phyloP scores from a whole-genome alignment of 1,284 basidiomycete species.

The Heterobasidion occidentale region DNA sequence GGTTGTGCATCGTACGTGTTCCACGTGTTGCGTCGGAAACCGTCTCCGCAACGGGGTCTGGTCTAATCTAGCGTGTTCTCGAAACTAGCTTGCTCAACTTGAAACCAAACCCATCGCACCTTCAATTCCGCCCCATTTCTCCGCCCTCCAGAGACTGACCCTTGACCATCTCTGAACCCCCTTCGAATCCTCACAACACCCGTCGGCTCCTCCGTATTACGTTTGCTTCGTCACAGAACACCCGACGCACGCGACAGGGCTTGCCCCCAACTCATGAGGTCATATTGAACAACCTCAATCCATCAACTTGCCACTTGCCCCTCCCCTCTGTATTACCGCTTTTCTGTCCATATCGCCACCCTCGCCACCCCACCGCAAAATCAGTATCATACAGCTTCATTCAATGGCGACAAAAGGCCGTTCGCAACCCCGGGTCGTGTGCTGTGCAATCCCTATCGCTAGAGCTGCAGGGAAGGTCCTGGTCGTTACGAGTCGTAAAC shows the following conservation, averaged over 20 bases:
- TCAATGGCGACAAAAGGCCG: slow-evolving; percentile 73
- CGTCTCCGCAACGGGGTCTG: neutral
- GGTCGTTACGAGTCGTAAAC: slow-evolving; percentile 74
- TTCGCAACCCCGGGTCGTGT: slow-evolving; percentile 70
- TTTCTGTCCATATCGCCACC: slow-evolving; percentile 7
- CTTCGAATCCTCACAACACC: slow-evolving; percentile 5
- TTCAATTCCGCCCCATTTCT: neutral
- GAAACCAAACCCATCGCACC: slow-evolving; percentile 1
- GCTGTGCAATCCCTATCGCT: slow-evolving; percentile 77
- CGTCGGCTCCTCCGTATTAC: slow-evolving; percentile 10
- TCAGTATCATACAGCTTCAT: neutral
- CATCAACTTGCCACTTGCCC: slow-evolving; percentile 4
- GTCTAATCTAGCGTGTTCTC: neutral
- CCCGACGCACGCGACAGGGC: slow-evolving; percentile 3
- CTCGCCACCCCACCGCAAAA: slow-evolving; percentile 5
- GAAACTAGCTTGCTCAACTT: neutral
- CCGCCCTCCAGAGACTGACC: neutral
- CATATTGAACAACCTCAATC: slow-evolving; percentile 8
- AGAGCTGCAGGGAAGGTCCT: slow-evolving; percentile 66
- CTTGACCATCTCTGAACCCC: slow-evolving; percentile 1
- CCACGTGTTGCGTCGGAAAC: neutral
- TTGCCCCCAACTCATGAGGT: slow-evolving; percentile 10
- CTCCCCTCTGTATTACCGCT: slow-evolving; percentile 10
- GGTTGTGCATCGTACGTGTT: neutral
- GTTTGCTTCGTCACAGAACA: slow-evolving; percentile 9